Evolutionary conservation across 2,329 filamentous ascomycete species (phyloP), one percentile per base, ranked within the genome.

Genomic region (Apiospora aurea): DNA sequence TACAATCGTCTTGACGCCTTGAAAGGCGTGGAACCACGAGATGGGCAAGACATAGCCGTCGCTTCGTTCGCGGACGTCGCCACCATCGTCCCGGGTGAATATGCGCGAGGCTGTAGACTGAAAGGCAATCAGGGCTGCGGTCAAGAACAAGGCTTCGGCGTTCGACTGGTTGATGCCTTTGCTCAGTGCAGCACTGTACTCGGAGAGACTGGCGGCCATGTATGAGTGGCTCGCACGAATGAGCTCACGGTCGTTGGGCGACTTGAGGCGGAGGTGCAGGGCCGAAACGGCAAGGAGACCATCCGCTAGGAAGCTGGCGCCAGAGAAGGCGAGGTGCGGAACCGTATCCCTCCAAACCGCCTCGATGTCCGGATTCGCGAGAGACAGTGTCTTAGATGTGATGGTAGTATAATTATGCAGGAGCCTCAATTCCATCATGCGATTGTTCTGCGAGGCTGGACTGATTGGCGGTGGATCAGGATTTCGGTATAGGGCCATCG

Each of bases 21-120:
- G 90, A 76, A 91, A 92, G 4, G 90, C 87, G 77, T 92, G 90
- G 73, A 92, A 92, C 89, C 89, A 92, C 3, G 88, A 85, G 61
- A 91, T 80, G 0, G 90, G 90, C n/a, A 91, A 80, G 24, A 84
- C 83, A 77, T 92, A 92, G 51, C 83, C 83, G 64, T 75, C 75
- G n/a, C 79, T 78, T 3, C 81, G 78, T 41, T 84, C 82, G 67
- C 82, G 81, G 4, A 80, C 73, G 49, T 84, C 82, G 21, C 80
- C 80, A 41, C 77, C 53, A 69, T 90, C 88, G 71, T 90, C 88
- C 69, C 89, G 87, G 72, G 86, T 85, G 73, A 91, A 91, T 72
- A 91, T 86, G 76, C 92, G 83, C 68, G 90, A 86, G 53, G 93
- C 85, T 41, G 90, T 87, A 75, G 92, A 84, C 79, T 94, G 86